Evolutionary conservation across 2,329 filamentous ascomycete species (phyloP).

Genomic region (Colletotrichum somersetense): DNA sequence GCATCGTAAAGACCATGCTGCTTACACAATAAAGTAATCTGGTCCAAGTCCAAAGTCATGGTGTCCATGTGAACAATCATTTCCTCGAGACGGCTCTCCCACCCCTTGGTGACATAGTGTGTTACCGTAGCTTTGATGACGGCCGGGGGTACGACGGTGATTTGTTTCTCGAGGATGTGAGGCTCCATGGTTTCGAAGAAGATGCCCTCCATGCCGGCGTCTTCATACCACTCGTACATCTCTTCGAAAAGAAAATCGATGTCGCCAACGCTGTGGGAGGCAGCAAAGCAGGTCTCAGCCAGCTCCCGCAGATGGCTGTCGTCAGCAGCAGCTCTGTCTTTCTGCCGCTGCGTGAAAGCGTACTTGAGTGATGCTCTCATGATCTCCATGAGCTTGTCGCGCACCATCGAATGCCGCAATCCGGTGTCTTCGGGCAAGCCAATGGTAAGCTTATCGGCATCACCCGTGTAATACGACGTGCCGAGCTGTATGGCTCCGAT

Average conservation of each 20-base stretch:
- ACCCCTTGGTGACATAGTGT: constrained; percentile 82
- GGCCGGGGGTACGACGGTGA: constrained; percentile 81
- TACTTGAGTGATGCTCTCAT: constrained; percentile 93
- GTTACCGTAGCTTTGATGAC: constrained; percentile 88
- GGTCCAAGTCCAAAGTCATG: constrained; percentile 90
- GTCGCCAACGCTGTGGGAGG: constrained; percentile 83
- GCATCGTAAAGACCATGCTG: constrained; percentile 94
- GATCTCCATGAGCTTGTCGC: constrained; percentile 91
- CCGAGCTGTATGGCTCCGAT: constrained; percentile 91
- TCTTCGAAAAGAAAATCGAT: constrained; percentile 90
- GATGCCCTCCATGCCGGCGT: constrained; percentile 76
- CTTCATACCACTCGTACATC: constrained; percentile 91
- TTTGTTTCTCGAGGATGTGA: constrained; percentile 83
- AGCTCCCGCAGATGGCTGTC: constrained; percentile 79
- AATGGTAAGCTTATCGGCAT: constrained; percentile 93
- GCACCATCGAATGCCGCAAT: constrained; percentile 83
- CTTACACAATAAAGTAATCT: constrained; percentile 91
- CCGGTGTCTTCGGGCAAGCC: constrained; percentile 87
- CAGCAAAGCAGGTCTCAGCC: constrained; percentile 84
- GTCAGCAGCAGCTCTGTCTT: constrained; percentile 58
- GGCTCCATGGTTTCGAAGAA: constrained; percentile 92
- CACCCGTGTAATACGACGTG: constrained; percentile 90
- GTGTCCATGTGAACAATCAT: constrained; percentile 95
- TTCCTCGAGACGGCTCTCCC: constrained; percentile 86
- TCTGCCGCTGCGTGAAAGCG: constrained; percentile 78